phyloP scores from a whole-genome alignment of 2,329 filamentous ascomycete genomes.

The Diaporthe vaccinii region DNA sequence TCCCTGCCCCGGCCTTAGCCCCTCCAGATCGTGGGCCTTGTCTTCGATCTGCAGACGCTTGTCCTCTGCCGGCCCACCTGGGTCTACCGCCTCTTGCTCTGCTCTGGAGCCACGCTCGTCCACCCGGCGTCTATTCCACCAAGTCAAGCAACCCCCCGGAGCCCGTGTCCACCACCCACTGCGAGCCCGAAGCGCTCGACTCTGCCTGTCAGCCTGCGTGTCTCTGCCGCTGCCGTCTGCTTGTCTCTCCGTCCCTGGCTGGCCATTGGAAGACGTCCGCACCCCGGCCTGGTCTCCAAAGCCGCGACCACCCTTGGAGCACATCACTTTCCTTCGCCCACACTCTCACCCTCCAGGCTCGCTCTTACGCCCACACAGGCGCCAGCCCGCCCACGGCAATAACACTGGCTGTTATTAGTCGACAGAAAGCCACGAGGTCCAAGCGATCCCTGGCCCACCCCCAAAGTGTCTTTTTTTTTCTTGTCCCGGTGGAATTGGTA shows the following conservation, averaged over 20 bases:
- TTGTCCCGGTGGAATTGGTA: constrained; percentile 43
- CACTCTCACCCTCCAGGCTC: constrained; percentile 21
- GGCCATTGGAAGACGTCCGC: constrained; percentile 28
- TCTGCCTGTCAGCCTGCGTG: constrained; percentile 7
- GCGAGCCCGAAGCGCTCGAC: constrained; percentile 1
- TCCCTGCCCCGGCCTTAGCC: constrained; percentile 32
- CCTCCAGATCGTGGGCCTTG: constrained; percentile 39
- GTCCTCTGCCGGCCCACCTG: constrained; percentile 28
- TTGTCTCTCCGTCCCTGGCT: constrained; percentile 7
- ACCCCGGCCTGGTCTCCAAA: constrained; percentile 29
- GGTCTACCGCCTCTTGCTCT: constrained; percentile 23
- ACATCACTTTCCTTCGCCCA: neutral
- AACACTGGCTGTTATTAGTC: constrained; percentile 44
- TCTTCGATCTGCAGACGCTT: constrained; percentile 34
- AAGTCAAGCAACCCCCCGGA: constrained; percentile 1
- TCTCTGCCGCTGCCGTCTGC: constrained; percentile 27
- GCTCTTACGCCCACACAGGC: constrained; percentile 37
- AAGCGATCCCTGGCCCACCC: constrained; percentile 43
- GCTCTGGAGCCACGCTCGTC: constrained; percentile 1
- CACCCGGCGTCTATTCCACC: constrained; percentile 35
- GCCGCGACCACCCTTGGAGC: constrained; percentile 29
- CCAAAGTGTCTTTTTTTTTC: constrained; percentile 41
- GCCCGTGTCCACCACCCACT: constrained; percentile 17
- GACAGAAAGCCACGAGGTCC: constrained; percentile 38
- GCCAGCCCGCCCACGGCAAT: constrained; percentile 39